Evolutionary conservation across 345 rosid genomes (phyloP).

Genomic region (Syzygium oleosum): DNA sequence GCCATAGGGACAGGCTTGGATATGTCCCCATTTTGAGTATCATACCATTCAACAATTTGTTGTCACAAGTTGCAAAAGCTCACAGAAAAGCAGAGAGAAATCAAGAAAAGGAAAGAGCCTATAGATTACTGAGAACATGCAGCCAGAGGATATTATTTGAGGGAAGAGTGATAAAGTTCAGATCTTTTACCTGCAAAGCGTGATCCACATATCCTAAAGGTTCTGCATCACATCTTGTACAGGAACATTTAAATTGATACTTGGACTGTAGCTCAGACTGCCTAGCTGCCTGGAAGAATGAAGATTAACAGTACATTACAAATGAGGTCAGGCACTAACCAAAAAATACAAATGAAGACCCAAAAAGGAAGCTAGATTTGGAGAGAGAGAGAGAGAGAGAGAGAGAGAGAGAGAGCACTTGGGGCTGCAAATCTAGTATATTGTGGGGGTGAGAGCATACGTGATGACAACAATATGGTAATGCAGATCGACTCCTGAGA

Average conservation of each 20-base stretch:
- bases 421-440: not conserved
- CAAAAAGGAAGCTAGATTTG: not conserved
- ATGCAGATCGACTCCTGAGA: not conserved
- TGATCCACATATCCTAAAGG: conserved; percentile 52
- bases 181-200: conserved; percentile 40
- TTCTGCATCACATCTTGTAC: conserved; percentile 46
- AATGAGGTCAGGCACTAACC: not conserved
- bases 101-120: not conserved
- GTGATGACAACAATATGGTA: not conserved
- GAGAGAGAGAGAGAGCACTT: not conserved
- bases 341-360: not conserved
- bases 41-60: not conserved
- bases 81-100: not conserved
- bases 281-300: conserved; percentile 39
- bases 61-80: not conserved
- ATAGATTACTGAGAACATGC: not conserved
- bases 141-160: not conserved
- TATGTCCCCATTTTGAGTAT: not conserved
- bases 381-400: too few relatives aligned
- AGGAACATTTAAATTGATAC: conserved; percentile 58
- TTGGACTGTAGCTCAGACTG: conserved; percentile 58
- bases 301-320: not conserved
- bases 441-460: not conserved
- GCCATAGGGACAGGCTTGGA: not conserved
- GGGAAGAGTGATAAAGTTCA: not conserved